These are phyloP conservation scores for Apiospora kogelbergensis DNA, from an alignment of 2,329 filamentous ascomycete species.

Conservation along the genomic window DNA sequence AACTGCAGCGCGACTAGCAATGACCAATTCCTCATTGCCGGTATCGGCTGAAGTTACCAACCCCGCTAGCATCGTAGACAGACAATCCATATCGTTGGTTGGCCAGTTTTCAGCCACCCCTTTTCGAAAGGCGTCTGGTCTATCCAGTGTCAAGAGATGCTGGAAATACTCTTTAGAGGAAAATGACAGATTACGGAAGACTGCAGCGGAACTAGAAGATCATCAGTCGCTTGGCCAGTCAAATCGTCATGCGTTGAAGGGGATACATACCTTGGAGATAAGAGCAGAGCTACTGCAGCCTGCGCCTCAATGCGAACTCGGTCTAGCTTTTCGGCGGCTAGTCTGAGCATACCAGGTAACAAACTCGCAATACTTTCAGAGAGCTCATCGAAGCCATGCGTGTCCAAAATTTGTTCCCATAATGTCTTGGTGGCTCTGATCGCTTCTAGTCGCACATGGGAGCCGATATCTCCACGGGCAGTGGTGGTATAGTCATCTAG, in stretches of 20 bases:
- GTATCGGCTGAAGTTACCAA: conserved; percentile 73
- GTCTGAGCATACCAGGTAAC: conserved; percentile 57
- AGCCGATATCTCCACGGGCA: conserved; percentile 86
- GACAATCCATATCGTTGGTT: conserved; percentile 39
- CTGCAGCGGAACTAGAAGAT: conserved; percentile 30
- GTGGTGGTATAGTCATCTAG: conserved; percentile 91
- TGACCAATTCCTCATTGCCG: conserved; percentile 74
- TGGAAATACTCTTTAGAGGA: conserved; percentile 63
- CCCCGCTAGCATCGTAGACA: conserved; percentile 61
- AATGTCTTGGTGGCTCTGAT: conserved; percentile 72
- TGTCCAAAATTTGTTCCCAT: conserved; percentile 34
- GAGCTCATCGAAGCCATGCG: conserved; percentile 6
- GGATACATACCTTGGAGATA: conserved; percentile 45
- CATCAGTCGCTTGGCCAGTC: conserved; percentile 20
- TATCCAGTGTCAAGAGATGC: conserved; percentile 49
- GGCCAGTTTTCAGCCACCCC: conserved; percentile 36
- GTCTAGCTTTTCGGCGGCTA: conserved; percentile 88
- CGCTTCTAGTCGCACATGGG: conserved; percentile 78
- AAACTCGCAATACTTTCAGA: conserved; percentile 34
- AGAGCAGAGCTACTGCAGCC: conserved; percentile 45
- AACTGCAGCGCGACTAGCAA: conserved; percentile 66
- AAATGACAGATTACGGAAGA: conserved; percentile 43
- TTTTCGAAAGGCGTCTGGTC: conserved; percentile 35
- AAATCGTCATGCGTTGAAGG: conserved; percentile 10
- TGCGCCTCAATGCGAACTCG: conserved; percentile 73